Evolutionary conservation across 345 rosid genomes (phyloP), one percentile per base, ranked within the genome.

Genomic region (Bretschneidera sinensis): DNA sequence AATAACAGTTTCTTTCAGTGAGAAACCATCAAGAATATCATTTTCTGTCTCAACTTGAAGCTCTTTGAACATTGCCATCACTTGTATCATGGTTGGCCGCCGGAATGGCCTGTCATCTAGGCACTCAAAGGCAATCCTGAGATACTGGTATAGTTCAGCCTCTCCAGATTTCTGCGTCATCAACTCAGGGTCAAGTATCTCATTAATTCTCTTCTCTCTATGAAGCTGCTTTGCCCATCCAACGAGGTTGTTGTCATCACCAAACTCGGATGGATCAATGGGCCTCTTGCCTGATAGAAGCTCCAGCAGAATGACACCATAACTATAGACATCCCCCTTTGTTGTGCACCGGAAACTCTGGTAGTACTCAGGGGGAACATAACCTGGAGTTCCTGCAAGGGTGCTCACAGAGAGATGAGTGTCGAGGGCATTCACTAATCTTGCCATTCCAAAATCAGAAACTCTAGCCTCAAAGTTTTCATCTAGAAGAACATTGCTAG

Each of bases 361-460:
- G 66, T 92, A 92, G 66, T 92, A 92, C 79, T 92, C 98, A 0
- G 97, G 97, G 0, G 98, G 98, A 21, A 92, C 98, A 53, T 92
- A 92, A n/a, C 98, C 98, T 0, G 98, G 98, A 22, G 98, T 92
- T 54, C 98, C 98, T 2, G 99, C 91, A 48, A 92, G 92, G 21
- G 97, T 92, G 78, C 98, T 92, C 61, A 92, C 98, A 18, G 97
- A 89, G 15, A 92, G 91, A 78, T 92, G 98, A 11, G 98, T 87
- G 65, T 92, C 98, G 13, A 87, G 82, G 21, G 97, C 97, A 59
- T 81, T 92, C 43, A 89, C 96, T 68, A 92, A 74, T 58, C 98
- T 84, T 4, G 98, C 97, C 97, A 89, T 92, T 21, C 98, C 98
- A 31, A 92, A 92, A 78, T 92, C 98, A 0, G 98, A 92, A 22